Percentiles rank a stretch among this genome's conserved stretches.
Evolutionary conservation across 1,139 yeast species (phyloP).

Genomic region (Groenewaldozyma auringiensis): DNA sequence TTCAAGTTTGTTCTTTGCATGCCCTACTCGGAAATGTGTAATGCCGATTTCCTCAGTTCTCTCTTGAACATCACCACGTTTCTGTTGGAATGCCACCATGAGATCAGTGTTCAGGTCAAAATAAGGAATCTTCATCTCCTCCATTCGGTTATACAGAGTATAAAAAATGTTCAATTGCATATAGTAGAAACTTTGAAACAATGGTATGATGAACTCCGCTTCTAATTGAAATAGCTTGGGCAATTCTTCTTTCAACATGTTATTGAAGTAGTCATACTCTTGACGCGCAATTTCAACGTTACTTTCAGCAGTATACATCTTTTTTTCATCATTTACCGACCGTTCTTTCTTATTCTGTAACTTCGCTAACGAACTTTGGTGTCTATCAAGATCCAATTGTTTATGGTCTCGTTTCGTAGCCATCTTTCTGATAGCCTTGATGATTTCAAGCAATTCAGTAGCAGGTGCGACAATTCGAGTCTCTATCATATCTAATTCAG

Average conservation of each 20-base stretch:
- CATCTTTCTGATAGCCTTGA: slow-evolving; percentile 81
- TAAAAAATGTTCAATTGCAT: slow-evolving; percentile 97
- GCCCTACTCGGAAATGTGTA: slow-evolving; percentile 84
- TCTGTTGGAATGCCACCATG: slow-evolving; percentile 64
- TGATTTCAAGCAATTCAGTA: slow-evolving; percentile 76
- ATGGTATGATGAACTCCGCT: slow-evolving; percentile 84
- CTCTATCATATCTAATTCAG: slow-evolving; percentile 89
- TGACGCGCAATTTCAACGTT: slow-evolving; percentile 87
- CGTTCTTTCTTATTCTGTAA: slow-evolving; percentile 76
- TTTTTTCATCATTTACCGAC: slow-evolving; percentile 84
- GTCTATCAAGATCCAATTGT: slow-evolving; percentile 89
- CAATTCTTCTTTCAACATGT: slow-evolving; percentile 81
- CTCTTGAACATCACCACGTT: slow-evolving; percentile 89
- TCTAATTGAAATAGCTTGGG: slow-evolving; percentile 83
- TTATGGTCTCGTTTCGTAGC: slow-evolving; percentile 92
- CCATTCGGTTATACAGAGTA: slow-evolving; percentile 83
- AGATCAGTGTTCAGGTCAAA: slow-evolving; percentile 81
- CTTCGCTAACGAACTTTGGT: slow-evolving; percentile 58
- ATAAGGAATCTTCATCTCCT: slow-evolving; percentile 93
- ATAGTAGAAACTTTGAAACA: slow-evolving; percentile 88
- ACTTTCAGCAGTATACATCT: slow-evolving; percentile 78
- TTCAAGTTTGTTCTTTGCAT: slow-evolving; percentile 76
- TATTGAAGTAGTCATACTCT: slow-evolving; percentile 93
- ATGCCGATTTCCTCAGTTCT: slow-evolving; percentile 77
- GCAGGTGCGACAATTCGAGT: slow-evolving; percentile 87